A percentile compares a stretch with the other conserved stretches of the same genome.
These are phyloP conservation scores for Phaeoacremonium minimum DNA, from an alignment of 2,329 filamentous ascomycete genomes.

Conservation along the genomic window DNA sequence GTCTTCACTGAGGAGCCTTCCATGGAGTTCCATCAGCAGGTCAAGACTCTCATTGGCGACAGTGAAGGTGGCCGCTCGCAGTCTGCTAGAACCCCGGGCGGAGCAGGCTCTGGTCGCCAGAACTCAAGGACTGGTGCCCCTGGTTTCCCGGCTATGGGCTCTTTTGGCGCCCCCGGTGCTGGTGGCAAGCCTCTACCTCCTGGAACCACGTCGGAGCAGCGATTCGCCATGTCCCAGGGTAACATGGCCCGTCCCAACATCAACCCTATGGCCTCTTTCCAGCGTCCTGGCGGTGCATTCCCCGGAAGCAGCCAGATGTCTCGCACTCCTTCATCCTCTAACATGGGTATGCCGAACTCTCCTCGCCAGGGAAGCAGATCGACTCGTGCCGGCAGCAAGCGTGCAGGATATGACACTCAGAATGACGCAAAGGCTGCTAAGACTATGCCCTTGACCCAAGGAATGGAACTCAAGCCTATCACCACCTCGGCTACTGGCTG, in stretches of 20 bases:
- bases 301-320: slow-evolving; percentile 59
- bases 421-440: slow-evolving; percentile 69
- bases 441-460: slow-evolving; percentile 86
- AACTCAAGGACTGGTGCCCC: slow-evolving; percentile 47
- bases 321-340: slow-evolving; percentile 58
- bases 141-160: slow-evolving; percentile 62
- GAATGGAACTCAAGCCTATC: slow-evolving; percentile 78
- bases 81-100: slow-evolving; percentile 54
- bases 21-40: slow-evolving; percentile 84
- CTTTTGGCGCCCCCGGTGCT: slow-evolving; percentile 49
- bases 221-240: slow-evolving; percentile 63
- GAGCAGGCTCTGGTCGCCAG: slow-evolving; percentile 41
- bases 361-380: slow-evolving; percentile 64
- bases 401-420: slow-evolving; percentile 46
- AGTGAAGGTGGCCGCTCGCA: slow-evolving; percentile 59
- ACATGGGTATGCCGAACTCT: slow-evolving; percentile 62
- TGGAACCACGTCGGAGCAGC: slow-evolving; percentile 72
- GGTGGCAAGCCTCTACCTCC: slow-evolving; percentile 61
- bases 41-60: slow-evolving; percentile 84
- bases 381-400: slow-evolving; percentile 61
- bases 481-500: slow-evolving; percentile 71
- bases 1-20: slow-evolving; percentile 97
- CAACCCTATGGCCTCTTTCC: slow-evolving; percentile 57
- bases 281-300: slow-evolving; percentile 58
- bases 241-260: slow-evolving; percentile 43